Base-by-base conservation (phyloP, 768 basidiomycete species). In the Dictyophora rubrovolvata region DNA sequence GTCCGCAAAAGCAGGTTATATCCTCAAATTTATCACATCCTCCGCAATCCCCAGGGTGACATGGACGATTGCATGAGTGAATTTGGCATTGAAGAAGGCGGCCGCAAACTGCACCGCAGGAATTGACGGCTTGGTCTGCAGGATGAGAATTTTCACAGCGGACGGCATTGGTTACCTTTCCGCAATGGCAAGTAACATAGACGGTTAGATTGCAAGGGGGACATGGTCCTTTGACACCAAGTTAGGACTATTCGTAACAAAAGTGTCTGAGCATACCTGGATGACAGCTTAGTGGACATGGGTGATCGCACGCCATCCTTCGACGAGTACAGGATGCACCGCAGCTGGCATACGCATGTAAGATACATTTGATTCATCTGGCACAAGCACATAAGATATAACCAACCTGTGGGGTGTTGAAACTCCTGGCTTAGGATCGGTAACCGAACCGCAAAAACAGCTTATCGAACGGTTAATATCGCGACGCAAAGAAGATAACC, bases 191-290 rank as follows among this genome's bases (percentile, higher is more conserved):
- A 1, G 77, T 73, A n/a, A 84, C 71, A 48, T 81, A 79, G 0
- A 87, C 82, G 5, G 87, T 89, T 11, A 95, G 79, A 62, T 83
- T 81, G 67, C 96, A 99, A 0, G 93, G 93, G 0, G 94, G 94
- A 72, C 96, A 99, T 0, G 95, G 96, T 0, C 95, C 56, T 58
- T 21, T 4, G 2, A 22, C 22, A 50, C 8, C n/a, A 17, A 22
- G n/a, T 58, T n/a, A 50, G 20, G 37, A 28, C 49, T 17, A 8
- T 14, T 17, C 11, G 16, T 12, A 23, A 5, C 6, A 20, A 21
- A 21, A 51, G n/a, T 20, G 10, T 42, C n/a, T n/a, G 6, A 17
- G 18, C 56, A 18, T 21, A 58, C 56, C 96, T 0, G 96, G 95
- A 69, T 97, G 95, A 66, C 95, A 98, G 14, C 76, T 74, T 14